These are phyloP conservation scores for Kuraishia hungarica DNA, from an alignment of 805 yeast species.

Conservation along the genomic window DNA sequence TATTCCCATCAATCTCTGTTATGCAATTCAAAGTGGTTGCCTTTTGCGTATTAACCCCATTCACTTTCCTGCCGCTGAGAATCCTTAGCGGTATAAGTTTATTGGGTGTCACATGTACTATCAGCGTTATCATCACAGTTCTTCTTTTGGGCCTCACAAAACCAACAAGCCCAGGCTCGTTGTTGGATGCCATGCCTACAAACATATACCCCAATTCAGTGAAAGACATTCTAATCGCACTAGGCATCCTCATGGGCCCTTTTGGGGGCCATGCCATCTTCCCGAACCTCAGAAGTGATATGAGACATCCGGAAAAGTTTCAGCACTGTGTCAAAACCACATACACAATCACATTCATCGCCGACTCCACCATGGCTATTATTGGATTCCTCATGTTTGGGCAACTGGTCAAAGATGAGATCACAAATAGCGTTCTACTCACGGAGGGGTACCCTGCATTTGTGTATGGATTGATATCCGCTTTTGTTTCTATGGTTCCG, in stretches of 20 bases:
- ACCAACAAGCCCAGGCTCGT: constrained; percentile 42
- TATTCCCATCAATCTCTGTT: constrained; percentile 45
- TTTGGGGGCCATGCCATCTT: constrained; percentile 84
- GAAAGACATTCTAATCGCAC: constrained; percentile 35
- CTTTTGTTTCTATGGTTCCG: constrained; percentile 71
- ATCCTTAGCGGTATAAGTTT: constrained; percentile 45
- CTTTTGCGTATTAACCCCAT: constrained; percentile 68
- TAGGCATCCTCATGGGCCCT: constrained; percentile 66
- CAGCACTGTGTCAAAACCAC: constrained; percentile 42
- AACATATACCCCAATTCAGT: constrained; percentile 30
- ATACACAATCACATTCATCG: constrained; percentile 45
- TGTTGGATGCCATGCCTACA: constrained; percentile 35
- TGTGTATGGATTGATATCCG: constrained; percentile 48
- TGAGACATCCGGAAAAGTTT: constrained; percentile 63
- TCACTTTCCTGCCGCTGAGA: constrained; percentile 56
- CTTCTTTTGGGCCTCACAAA: constrained; percentile 37
- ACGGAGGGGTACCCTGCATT: constrained; percentile 62
- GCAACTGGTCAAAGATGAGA: constrained; percentile 51
- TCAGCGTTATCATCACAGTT: constrained; percentile 37
- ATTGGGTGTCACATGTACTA: constrained; percentile 48
- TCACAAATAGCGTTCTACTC: constrained; percentile 65
- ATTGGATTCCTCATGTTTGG: constrained; percentile 83
- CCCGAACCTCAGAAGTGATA: constrained; percentile 68
- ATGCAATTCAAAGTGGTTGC: constrained; percentile 58
- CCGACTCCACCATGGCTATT: constrained; percentile 55